Conservation (phyloP, 1,284 basidiomycete genomes). For the Moesziomyces sp. region DNA sequence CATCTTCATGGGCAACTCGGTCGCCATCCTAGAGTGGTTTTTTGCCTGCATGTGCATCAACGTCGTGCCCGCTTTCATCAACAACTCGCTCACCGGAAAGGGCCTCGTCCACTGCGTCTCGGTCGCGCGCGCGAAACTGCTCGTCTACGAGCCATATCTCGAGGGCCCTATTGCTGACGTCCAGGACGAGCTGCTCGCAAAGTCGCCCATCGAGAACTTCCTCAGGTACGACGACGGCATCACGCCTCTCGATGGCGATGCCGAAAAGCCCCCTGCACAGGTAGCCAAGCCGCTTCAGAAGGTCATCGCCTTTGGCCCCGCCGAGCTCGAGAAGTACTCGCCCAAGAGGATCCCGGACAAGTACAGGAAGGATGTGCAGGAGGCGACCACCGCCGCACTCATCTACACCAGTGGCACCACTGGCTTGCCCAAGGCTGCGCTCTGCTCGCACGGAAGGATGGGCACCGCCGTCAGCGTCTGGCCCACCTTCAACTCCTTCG, state of each 20-base stretch:
- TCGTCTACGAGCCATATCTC: slow-evolving; percentile 65
- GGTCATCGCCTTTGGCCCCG: slow-evolving; percentile 45
- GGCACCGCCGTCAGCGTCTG: slow-evolving; percentile 57
- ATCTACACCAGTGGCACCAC: slow-evolving; percentile 64
- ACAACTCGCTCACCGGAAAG: slow-evolving; percentile 64
- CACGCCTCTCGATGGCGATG: slow-evolving; percentile 41
- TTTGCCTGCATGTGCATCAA: slow-evolving; percentile 62
- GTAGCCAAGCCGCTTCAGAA: slow-evolving; percentile 34
- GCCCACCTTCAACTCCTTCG: slow-evolving; percentile 54
- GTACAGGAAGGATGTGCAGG: slow-evolving; percentile 45
- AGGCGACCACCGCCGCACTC: slow-evolving; percentile 47
- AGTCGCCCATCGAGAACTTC: slow-evolving; percentile 40
- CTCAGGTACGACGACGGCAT: slow-evolving; percentile 63
- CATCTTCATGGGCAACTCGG: slow-evolving; percentile 62
- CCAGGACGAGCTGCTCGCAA: slow-evolving; percentile 36
- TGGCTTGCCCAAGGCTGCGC: slow-evolving; percentile 67
- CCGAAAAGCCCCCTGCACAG: slow-evolving; percentile 31
- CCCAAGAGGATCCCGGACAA: slow-evolving; percentile 43
- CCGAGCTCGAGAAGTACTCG: slow-evolving; percentile 44
- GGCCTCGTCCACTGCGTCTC: slow-evolving; percentile 65
- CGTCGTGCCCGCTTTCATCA: slow-evolving; percentile 67
- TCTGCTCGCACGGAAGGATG: slow-evolving; percentile 66
- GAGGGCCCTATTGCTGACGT: slow-evolving; percentile 53
- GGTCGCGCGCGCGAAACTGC: slow-evolving; percentile 53
- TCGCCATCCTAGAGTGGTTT: slow-evolving; percentile 56